Conservation (phyloP, 352 stramenopile genomes). For the Pythium aquatile region DNA sequence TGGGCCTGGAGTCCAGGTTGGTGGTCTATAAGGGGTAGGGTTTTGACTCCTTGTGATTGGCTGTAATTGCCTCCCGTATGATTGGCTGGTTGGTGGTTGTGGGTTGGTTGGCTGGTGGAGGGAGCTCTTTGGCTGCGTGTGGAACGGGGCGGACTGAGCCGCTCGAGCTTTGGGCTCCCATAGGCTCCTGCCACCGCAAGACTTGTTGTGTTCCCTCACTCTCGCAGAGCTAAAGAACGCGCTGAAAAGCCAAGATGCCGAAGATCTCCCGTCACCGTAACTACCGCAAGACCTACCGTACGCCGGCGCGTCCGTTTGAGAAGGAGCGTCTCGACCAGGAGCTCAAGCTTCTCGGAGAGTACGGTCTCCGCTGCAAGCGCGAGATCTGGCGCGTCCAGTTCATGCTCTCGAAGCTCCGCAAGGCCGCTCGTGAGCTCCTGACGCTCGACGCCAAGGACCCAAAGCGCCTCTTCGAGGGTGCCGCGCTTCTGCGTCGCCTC, state of each 20-base stretch:
- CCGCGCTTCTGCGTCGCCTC: conserved; percentile 97
- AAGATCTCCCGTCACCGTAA: conserved; percentile 88
- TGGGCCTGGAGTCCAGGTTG: not conserved
- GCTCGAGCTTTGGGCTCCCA: not conserved
- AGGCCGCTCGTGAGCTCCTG: conserved; percentile 96
- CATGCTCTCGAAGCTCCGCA: conserved; percentile 98
- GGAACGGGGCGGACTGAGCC: not conserved
- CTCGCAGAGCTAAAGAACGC: conserved; percentile 71
- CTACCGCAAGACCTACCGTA: conserved; percentile 99
- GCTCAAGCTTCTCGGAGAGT: conserved; percentile 99
- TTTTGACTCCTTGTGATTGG: conserved; percentile 3
- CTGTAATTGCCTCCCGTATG: not conserved
- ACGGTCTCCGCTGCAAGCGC: conserved; percentile 99
- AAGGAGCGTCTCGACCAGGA: conserved; percentile 99
- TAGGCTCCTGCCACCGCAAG: not conserved
- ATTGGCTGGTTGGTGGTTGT: conserved; percentile 11
- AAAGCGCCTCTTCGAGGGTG: conserved; percentile 98
- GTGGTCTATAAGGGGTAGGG: conserved; percentile 19
- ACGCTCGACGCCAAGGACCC: conserved; percentile 98
- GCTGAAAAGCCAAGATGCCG: conserved; percentile 65
- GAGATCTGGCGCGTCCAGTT: conserved; percentile 99
- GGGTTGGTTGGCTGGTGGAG: conserved; percentile 30
- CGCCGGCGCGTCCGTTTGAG: conserved; percentile 98
- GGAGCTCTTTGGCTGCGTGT: conserved; percentile 9
- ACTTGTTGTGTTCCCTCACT: conserved; percentile 26